Conservation (phyloP, 2,329 filamentous ascomycete species). For the Neopestalotiopsis clavispora region DNA sequence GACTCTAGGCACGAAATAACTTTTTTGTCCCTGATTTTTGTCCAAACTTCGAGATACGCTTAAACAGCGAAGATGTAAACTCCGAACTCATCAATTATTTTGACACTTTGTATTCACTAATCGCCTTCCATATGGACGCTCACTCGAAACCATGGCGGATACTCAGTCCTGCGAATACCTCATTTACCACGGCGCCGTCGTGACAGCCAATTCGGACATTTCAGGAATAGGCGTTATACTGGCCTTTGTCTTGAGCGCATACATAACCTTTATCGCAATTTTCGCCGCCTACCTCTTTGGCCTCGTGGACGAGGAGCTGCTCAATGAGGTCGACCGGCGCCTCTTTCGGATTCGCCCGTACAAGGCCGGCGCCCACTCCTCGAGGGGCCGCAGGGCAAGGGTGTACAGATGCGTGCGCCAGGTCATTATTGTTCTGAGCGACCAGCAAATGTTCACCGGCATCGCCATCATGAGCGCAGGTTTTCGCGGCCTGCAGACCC, state of each 20-base stretch:
- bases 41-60: not conserved
- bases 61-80: not conserved
- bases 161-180: not conserved
- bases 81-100: no score
- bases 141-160: not conserved
- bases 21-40: not conserved
- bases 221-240: constrained; percentile 13
- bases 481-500: constrained; percentile 2
- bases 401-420: constrained; percentile 7
- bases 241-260: constrained; percentile 17
- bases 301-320: constrained; percentile 9
- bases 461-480: constrained; percentile 18
- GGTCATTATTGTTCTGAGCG: constrained; percentile 9
- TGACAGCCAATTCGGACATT: constrained; percentile 9
- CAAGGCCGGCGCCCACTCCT: not conserved
- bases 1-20: not conserved
- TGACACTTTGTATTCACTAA: no score
- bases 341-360: constrained; percentile 10
- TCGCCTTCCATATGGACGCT: not conserved
- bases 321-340: constrained; percentile 9
- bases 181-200: constrained; percentile 8
- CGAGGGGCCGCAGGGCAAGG: not conserved
- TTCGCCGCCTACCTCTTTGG: constrained; percentile 8
- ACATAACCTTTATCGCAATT: constrained; percentile 8
- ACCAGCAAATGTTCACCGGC: constrained; percentile 18